Evolutionary conservation across 345 rosid species (phyloP), one percentile per base, ranked within the genome.

Genomic region (Xanthoceras sorbifolium): DNA sequence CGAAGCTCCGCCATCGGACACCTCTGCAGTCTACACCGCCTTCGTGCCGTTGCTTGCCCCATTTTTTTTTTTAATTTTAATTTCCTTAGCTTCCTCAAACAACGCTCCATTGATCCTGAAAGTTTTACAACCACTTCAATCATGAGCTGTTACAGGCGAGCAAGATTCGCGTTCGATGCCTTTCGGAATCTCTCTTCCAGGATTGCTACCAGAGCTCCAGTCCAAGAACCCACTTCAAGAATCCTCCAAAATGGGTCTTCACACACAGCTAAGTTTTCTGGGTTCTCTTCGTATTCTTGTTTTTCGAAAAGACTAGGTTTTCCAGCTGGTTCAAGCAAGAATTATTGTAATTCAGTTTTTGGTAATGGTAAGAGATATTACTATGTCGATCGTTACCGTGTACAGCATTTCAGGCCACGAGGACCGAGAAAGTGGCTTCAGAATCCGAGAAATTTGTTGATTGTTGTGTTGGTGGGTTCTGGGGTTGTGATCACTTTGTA

Each of bases 381-480:
- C 83, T 90, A 91, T 67, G 95, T 91, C 10, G 99, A 92, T 71
- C 86, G 94, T 10, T 32, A 82, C 70, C 85, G 77, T 3, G 90
- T 90, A 42, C 86, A 84, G 5, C 98, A 90, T 71, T 96, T 96
- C 75, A 85, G 78, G 84, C 95, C 90, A 0, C 87, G 97, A 29
- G 97, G 97, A 61, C 95, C 88, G 0, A 64, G 63, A 62, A 64
- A 85, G 59, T 96, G 97, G 98, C 75, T 87, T 25, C 83, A 81
- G 72, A 96, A 93, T 80, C 99, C 94, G 3, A 85, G 84, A 72
- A 85, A 38, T 23, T 81, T 84, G 26, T 29, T 90, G 67, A 78
- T 83, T 26, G 88, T 93, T 66, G 88, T 87, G 71, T 29, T 87
- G 54, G 80, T 90, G 23, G 86, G 91, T 67, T 90, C 94, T 7